Evolutionary conservation across 306 rosid genomes (phyloP).

Genomic region (Fragaria nilgerrensis): DNA sequence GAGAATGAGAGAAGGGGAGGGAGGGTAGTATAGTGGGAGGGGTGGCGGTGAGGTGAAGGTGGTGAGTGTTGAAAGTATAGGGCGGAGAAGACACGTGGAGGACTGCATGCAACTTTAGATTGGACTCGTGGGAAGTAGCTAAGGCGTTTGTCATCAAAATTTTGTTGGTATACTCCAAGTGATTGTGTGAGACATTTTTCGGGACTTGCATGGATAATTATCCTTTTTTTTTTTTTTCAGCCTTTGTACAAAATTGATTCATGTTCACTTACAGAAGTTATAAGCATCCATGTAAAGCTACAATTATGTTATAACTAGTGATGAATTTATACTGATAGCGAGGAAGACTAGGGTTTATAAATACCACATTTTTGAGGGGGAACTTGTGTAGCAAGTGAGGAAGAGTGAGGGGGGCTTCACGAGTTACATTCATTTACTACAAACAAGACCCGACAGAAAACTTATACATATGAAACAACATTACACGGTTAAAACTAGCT

Average conservation of each 20-base stretch:
- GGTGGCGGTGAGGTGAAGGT: slow-evolving; percentile 1
- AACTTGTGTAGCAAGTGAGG: neutral
- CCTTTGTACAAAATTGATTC: neutral
- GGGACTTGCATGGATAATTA: neutral
- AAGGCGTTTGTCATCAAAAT: slow-evolving; percentile 1
- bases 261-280: neutral
- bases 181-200: neutral
- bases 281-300: neutral
- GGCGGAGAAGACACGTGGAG: slow-evolving; percentile 41
- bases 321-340: neutral
- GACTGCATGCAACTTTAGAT: slow-evolving; percentile 35
- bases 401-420: neutral
- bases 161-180: neutral
- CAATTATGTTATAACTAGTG: neutral
- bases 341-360: neutral
- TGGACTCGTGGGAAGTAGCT: neutral
- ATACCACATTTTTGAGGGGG: neutral
- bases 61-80: slow-evolving; percentile 12
- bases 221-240: neutral
- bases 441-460: neutral
- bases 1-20: neutral
- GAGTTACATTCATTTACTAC: neutral
- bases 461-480: neutral
- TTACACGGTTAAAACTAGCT: no score
- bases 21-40: neutral